Evolutionary conservation across 1,284 basidiomycete genomes (phyloP).

Genomic region (Blastosporella zonata): DNA sequence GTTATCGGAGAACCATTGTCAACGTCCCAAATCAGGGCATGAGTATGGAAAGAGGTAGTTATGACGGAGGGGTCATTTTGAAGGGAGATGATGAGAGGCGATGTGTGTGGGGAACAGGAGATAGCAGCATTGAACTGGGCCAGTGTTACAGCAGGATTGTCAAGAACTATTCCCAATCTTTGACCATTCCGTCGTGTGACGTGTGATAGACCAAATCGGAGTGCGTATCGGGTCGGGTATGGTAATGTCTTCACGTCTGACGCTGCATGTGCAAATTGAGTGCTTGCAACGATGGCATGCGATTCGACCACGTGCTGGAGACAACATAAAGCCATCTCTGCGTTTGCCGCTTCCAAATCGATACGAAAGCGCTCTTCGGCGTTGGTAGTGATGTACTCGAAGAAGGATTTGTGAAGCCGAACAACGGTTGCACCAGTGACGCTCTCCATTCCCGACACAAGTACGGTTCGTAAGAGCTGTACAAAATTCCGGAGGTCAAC

Average conservation of each 20-base stretch:
- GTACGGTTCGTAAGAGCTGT: constrained; percentile 12
- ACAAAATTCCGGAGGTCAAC: constrained; percentile 10
- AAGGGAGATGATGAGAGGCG: not conserved
- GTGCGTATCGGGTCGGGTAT: not conserved
- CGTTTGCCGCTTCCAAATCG: not conserved
- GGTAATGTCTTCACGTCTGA: not conserved
- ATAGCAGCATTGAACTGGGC: not conserved
- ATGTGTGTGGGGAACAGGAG: too few species aligned
- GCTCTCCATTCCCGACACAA: constrained; percentile 11
- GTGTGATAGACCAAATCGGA: not conserved
- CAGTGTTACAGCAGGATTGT: not conserved
- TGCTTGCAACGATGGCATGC: not conserved
- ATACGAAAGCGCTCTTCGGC: not conserved
- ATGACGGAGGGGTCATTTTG: not conserved
- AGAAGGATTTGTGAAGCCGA: constrained; percentile 10
- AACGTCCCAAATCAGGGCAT: not conserved
- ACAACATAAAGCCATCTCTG: not conserved
- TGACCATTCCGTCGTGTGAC: not conserved
- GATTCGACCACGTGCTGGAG: not conserved
- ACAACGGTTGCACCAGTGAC: constrained; percentile 8
- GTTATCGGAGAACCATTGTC: not conserved
- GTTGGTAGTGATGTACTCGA: not conserved
- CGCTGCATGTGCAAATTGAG: not conserved
- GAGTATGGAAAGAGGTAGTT: not conserved
- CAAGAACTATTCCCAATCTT: not conserved